These are phyloP conservation scores for Xylariales sp. DNA, from an alignment of 2,329 filamentous ascomycete species.

Conservation along the genomic window DNA sequence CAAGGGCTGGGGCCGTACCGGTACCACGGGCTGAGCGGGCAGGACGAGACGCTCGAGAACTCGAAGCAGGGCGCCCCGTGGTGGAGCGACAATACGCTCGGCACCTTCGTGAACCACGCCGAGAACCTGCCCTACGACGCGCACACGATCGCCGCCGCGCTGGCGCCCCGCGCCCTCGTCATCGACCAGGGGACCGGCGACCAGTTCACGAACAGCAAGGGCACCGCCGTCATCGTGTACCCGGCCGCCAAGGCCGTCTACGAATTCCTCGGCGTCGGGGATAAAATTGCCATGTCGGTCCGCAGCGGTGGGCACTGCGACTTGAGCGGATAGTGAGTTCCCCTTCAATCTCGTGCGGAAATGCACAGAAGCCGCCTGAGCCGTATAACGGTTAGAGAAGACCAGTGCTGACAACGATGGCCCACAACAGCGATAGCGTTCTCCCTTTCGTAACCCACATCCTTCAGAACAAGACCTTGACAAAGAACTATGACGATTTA, in stretches of 20 bases:
- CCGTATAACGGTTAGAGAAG: background rate
- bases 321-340: constrained; percentile 59
- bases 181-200: constrained; percentile 66
- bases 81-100: constrained; percentile 65
- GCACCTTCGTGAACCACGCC: constrained; percentile 66
- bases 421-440: constrained; percentile 53
- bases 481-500: constrained; percentile 58
- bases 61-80: constrained; percentile 64
- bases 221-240: constrained; percentile 62
- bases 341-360: background rate
- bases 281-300: constrained; percentile 61
- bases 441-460: constrained; percentile 61
- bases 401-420: constrained; percentile 20
- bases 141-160: constrained; percentile 67
- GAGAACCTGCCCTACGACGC: constrained; percentile 67
- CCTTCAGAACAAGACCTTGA: constrained; percentile 58
- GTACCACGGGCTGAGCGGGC: constrained; percentile 58
- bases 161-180: constrained; percentile 67
- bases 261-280: constrained; percentile 63
- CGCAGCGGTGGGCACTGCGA: constrained; percentile 61
- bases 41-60: constrained; percentile 61
- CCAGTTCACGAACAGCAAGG: constrained; percentile 61
- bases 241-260: constrained; percentile 65
- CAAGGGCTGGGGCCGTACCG: constrained; percentile 67
- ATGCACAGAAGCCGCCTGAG: too few species aligned